phyloP scores from a whole-genome alignment of 2,329 filamentous ascomycete species.

The Grosmannia serpens region DNA sequence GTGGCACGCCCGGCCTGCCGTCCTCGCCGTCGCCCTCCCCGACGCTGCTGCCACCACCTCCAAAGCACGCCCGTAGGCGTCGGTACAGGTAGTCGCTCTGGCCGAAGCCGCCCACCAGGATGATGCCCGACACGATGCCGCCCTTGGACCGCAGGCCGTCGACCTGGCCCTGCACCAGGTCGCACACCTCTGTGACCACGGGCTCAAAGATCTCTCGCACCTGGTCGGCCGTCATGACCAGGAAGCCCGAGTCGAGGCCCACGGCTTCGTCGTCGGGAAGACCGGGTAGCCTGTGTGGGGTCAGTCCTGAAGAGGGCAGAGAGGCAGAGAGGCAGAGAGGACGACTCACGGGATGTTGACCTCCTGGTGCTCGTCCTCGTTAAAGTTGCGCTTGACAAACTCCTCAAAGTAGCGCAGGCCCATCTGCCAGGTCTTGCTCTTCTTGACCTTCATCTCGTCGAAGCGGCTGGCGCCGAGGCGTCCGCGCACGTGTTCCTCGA shows the following conservation, averaged over 20 bases:
- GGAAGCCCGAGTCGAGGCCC: slow-evolving; percentile 63
- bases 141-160: slow-evolving; percentile 49
- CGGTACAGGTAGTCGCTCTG: slow-evolving; percentile 68
- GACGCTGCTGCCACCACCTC: slow-evolving; percentile 8
- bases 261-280: slow-evolving; percentile 65
- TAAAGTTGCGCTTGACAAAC: slow-evolving; percentile 75
- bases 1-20: slow-evolving; percentile 15
- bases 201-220: slow-evolving; percentile 67
- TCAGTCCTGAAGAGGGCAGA: background rate
- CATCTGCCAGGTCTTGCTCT: slow-evolving; percentile 71
- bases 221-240: slow-evolving; percentile 58
- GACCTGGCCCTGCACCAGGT: slow-evolving; percentile 57
- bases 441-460: slow-evolving; percentile 65
- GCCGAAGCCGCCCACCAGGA: slow-evolving; percentile 72
- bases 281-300: slow-evolving; percentile 48
- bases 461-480: slow-evolving; percentile 57
- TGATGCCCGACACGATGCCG: slow-evolving; percentile 59
- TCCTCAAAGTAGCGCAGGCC: slow-evolving; percentile 72
- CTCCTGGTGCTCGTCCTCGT: slow-evolving; percentile 65
- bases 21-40: background rate
- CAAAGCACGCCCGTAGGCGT: slow-evolving; percentile 58
- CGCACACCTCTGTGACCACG: slow-evolving; percentile 58
- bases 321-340: background rate
- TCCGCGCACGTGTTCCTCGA: slow-evolving; percentile 62
- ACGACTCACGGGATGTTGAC: slow-evolving; percentile 59